phyloP scores from a whole-genome alignment of 495 filamentous ascomycete species.

The Clavariopsis aquatica region DNA sequence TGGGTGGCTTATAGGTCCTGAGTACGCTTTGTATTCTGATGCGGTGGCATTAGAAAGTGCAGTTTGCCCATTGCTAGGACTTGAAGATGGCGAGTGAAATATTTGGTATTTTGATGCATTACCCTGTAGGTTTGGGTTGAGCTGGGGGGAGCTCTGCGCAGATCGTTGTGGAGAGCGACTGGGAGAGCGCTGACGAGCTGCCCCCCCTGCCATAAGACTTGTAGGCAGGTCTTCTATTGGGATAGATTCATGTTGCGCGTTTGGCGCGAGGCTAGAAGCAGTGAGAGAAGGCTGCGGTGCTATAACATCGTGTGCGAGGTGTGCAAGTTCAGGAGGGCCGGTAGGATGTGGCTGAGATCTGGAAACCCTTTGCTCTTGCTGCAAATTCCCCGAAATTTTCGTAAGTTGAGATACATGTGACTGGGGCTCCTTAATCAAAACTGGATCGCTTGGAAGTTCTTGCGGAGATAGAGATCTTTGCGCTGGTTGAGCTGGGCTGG shows the following conservation, averaged over 20 bases:
- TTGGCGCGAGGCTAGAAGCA: neutral
- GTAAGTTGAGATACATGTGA: neutral
- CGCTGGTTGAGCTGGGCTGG: neutral
- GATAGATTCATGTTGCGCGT: neutral
- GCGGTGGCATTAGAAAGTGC: neutral
- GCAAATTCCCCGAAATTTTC: neutral
- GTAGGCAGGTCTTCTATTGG: neutral
- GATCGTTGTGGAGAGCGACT: neutral
- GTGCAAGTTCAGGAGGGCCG: neutral
- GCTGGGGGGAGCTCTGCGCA: neutral
- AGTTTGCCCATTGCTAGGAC: neutral
- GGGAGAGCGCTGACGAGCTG: neutral
- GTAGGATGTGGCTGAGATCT: neutral
- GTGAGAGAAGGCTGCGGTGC: neutral
- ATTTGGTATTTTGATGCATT: conserved; percentile 4
- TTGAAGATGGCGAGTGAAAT: conserved; percentile 10
- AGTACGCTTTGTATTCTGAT: conserved; percentile 12
- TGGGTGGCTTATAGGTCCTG: conserved; percentile 7
- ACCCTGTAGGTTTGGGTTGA: neutral
- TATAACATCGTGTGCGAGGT: neutral
- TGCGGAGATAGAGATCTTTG: neutral
- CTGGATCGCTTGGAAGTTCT: neutral
- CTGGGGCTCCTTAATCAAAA: neutral
- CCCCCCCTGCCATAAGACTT: neutral
- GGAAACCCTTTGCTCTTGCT: neutral